Evolutionary conservation across 176 grass and related monocot genomes (phyloP), one percentile per base, ranked within the genome.

Genomic region (Poa pratensis): DNA sequence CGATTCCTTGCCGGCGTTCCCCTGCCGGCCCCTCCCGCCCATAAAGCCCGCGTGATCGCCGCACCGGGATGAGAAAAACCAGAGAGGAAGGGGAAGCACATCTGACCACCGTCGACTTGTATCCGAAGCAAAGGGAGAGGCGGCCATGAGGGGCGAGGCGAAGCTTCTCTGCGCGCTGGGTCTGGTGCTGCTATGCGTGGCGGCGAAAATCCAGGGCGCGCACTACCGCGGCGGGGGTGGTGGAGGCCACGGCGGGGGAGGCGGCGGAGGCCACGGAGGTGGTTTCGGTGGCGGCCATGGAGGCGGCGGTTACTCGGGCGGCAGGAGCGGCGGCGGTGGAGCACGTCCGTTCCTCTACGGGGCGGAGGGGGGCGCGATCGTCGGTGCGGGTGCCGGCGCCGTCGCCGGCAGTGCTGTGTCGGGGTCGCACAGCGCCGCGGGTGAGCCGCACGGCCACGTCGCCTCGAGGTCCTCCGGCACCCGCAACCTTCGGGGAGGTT

Each of bases 141-240:
- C 58, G 46, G 35, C 46, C 15, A 83, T 88, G 86, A 78, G 80
- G 9, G 13, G n/a, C 40, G 22, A 32, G 72, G 23, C 46, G 48
- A 75, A 5, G 80, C n/a, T 16, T 43, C 22, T 49, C 13, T 49
- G 42, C 43, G 70, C 13, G 22, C 70, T 73, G 42, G 42, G 43
- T 5, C 22, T 73, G 70, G 6, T 48, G 42, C 70, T 73, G 42
- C 70, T 73, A 23, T 73, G 43, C 70, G n/a, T 73, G 70, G 70
- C 70, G 22, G 70, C 70, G 2, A 24, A 27, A 20, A 17, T 78
- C 55, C 76, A 78, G 26, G 49, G 55, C n/a, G 60, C 70, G 14
- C 14, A 48, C 70, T 49, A 23, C 70, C 7, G 6, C 43, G 22
- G 12, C 22, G 42, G n/a, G 0, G 66, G 34, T 2, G 18, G 42